A percentile compares a stretch with the other conserved stretches of the same genome.
phyloP scores from a whole-genome alignment of 768 basidiomycete species.

The Russula griseocarnosa region DNA sequence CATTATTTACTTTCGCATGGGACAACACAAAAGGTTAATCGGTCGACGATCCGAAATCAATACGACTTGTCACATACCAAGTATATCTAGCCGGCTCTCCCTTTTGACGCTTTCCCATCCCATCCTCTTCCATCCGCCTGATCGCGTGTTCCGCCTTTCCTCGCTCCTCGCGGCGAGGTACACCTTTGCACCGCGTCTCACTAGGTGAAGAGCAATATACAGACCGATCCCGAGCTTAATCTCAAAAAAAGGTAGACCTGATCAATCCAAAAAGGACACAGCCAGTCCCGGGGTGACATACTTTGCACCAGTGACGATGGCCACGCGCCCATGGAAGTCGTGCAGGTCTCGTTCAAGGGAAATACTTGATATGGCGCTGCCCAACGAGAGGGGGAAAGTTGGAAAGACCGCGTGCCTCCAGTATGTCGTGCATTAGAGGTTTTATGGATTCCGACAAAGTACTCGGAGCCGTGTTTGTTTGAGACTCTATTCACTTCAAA shows the following conservation, averaged over 20 bases:
- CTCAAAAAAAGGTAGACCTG: background rate
- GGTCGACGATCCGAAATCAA: constrained; percentile 13
- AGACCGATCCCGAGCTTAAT: constrained; percentile 23
- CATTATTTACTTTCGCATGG: constrained; percentile 48
- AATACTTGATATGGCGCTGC: constrained; percentile 21
- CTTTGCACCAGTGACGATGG: constrained; percentile 50
- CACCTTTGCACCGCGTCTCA: constrained; percentile 43
- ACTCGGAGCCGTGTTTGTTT: background rate
- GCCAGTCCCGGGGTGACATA: constrained; percentile 29
- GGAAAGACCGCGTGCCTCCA: background rate
- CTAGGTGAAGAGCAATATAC: constrained; percentile 34
- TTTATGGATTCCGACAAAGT: background rate
- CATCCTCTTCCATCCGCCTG: constrained; percentile 36
- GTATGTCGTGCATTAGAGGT: background rate
- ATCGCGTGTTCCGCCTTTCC: constrained; percentile 35
- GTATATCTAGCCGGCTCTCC: constrained; percentile 44
- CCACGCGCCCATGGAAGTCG: constrained; percentile 46
- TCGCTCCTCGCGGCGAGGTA: constrained; percentile 38
- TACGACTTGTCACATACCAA: constrained; percentile 37
- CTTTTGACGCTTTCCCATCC: constrained; percentile 33
- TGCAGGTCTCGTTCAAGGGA: constrained; percentile 41
- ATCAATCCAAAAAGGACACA: background rate
- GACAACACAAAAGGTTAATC: background rate
- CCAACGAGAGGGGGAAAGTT: constrained; percentile 4
- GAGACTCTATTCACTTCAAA: background rate